Conservation (phyloP, 805 yeast genomes). For the Kodamaea restingae region DNA sequence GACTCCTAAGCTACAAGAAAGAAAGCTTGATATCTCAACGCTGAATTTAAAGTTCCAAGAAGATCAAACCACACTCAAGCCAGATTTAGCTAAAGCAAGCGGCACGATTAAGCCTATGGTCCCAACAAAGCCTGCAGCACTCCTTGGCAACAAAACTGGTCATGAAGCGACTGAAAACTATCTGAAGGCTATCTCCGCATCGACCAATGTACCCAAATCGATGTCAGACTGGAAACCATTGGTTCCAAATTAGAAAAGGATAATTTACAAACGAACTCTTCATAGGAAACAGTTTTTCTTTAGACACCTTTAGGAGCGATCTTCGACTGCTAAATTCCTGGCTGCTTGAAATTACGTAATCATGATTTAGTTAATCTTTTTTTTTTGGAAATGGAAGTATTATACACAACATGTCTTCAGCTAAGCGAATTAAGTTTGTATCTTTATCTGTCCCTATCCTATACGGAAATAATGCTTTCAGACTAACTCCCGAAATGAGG, state of each 20-base stretch:
- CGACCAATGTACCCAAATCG: slow-evolving; percentile 9
- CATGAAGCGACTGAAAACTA: neutral
- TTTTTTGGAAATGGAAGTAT: too few relatives aligned
- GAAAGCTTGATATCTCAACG: slow-evolving; percentile 13
- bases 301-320: too few relatives aligned
- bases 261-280: too few relatives aligned
- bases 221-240: slow-evolving; percentile 52
- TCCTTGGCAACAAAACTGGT: slow-evolving; percentile 17
- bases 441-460: slow-evolving; percentile 74
- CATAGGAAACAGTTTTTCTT: too few relatives aligned
- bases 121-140: slow-evolving; percentile 33
- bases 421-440: slow-evolving; percentile 23
- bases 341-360: too few relatives aligned
- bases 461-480: slow-evolving; percentile 78
- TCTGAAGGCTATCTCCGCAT: too few relatives aligned
- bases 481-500: slow-evolving; percentile 46
- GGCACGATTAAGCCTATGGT: slow-evolving; percentile 28
- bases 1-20: slow-evolving; percentile 19
- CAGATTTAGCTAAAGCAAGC: neutral
- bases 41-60: slow-evolving; percentile 7
- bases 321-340: too few relatives aligned
- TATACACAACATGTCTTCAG: slow-evolving; percentile 13
- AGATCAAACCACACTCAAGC: too few relatives aligned
- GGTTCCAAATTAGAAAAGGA: slow-evolving; percentile 36
- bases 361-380: too few relatives aligned